Percentiles rank a stretch among this genome's conserved stretches.
Evolutionary conservation across 2,329 filamentous ascomycete species (phyloP).

Genomic region (Furcasterigmium sp.): DNA sequence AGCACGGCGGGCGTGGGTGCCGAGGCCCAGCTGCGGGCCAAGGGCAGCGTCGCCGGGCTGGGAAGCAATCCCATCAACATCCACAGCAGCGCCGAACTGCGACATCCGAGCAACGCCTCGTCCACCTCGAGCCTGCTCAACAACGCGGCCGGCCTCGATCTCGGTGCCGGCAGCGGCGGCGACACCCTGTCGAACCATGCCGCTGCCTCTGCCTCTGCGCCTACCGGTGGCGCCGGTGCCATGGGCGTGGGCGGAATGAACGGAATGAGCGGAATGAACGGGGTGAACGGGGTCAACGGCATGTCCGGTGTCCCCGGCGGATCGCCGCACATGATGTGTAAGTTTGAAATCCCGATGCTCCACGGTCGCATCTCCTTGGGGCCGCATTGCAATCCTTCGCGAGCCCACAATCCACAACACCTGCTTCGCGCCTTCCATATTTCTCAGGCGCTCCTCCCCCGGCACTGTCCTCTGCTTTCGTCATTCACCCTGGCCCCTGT

Average conservation of each 20-base stretch:
- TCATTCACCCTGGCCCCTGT: background rate
- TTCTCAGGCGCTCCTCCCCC: too few relatives aligned
- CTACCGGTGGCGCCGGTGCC: background rate
- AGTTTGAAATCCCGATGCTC: background rate
- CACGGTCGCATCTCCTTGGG: background rate
- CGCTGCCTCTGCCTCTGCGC: too few relatives aligned
- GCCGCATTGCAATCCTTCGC: too few relatives aligned
- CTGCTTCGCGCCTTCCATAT: too few relatives aligned
- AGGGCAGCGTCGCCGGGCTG: slow-evolving; percentile 24
- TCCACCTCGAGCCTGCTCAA: slow-evolving; percentile 16
- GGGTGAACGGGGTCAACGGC: background rate
- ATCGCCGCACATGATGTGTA: slow-evolving; percentile 3
- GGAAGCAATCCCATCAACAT: slow-evolving; percentile 21
- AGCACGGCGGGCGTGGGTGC: slow-evolving; percentile 29
- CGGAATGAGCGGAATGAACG: background rate
- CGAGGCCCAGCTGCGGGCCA: slow-evolving; percentile 40
- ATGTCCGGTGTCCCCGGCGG: background rate
- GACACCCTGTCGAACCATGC: background rate
- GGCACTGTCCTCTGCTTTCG: background rate
- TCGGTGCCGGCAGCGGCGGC: slow-evolving; percentile 18
- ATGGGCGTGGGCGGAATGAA: background rate
- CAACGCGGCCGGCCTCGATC: slow-evolving; percentile 12
- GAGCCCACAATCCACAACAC: too few relatives aligned
- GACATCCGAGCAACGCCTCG: slow-evolving; percentile 27
- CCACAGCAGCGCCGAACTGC: slow-evolving; percentile 29